Evolutionary conservation across 1,284 basidiomycete species (phyloP).

Genomic region (Ustilago nuda): DNA sequence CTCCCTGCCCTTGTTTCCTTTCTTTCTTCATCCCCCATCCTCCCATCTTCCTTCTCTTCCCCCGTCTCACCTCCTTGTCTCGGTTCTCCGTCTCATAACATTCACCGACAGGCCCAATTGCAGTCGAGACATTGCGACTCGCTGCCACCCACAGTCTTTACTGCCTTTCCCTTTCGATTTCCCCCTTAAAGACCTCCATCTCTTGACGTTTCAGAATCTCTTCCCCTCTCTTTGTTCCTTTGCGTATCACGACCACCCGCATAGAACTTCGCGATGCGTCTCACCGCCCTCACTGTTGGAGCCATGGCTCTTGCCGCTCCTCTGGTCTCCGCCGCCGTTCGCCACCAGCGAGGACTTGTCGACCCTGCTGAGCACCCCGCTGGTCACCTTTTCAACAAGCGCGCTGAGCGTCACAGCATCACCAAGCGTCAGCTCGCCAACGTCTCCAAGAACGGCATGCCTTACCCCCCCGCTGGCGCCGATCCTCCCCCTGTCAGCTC

Average conservation of each 20-base stretch:
- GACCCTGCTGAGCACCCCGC: constrained; percentile 42
- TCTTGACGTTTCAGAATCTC: background rate
- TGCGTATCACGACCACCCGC: background rate
- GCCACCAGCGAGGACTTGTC: constrained; percentile 42
- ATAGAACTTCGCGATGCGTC: constrained; percentile 33
- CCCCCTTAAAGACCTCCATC: constrained; percentile 9
- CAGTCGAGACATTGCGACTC: constrained; percentile 15
- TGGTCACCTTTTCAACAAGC: constrained; percentile 49
- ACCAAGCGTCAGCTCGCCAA: constrained; percentile 47
- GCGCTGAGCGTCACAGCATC: constrained; percentile 38
- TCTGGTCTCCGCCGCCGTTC: constrained; percentile 29
- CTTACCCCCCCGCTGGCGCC: constrained; percentile 54
- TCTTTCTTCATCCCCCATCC: constrained; percentile 3
- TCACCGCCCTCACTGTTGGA: constrained; percentile 39
- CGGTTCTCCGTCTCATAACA: constrained; percentile 7
- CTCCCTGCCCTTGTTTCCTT: background rate
- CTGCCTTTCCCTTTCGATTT: constrained; percentile 7
- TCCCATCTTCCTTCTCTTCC: constrained; percentile 4
- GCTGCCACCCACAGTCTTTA: constrained; percentile 44
- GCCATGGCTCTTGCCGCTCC: constrained; percentile 48
- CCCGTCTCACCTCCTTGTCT: background rate
- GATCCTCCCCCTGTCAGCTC: constrained; percentile 49
- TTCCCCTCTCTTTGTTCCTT: background rate
- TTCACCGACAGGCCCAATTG: constrained; percentile 1
- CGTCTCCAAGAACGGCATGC: constrained; percentile 55